Evolutionary conservation across 2,329 filamentous ascomycete genomes (phyloP), one percentile per base, ranked within the genome.

Genomic region (Fusarium pseudoanthophilum): DNA sequence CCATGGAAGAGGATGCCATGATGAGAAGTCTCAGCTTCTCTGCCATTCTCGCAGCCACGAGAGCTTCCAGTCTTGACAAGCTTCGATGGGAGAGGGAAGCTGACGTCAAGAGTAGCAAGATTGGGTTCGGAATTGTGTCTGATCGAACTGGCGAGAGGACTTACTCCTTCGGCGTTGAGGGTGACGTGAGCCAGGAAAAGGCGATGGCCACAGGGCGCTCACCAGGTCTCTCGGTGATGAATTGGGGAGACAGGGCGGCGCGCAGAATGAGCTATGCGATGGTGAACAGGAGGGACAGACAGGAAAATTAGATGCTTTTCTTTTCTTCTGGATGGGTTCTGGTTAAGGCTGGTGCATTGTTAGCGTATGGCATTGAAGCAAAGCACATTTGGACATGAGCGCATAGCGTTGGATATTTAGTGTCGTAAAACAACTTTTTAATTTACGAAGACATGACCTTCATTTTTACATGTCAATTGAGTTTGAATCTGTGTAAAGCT

Each of bases 11-110:
- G 48, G 64, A 77, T 37, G 71, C 76, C 15, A 49, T 71, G 37
- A 75, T 78, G 76, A 69, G 69, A 57, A 74, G 74, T 21, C 71
- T 74, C 16, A 74, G 73, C 32, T 78, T 78, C 64, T 77, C 76
- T 13, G 77, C 76, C 6, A 77, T 78, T 26, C 66, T 78, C 6
- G 76, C 76, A 6, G 76, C 76, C 14, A 71, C 76, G 7, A 71
- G 76, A 36, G 76, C 71, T 9, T 59, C 61, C 24, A 78, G 76
- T 34, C 71, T 78, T 5, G 76, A 78, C 36, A 75, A 75, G 26
- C 45, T 78, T 36, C 68, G 69, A 5, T 78, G 76, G 76, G 72
- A 77, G 16, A 63, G 36, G 28, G 71, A 67, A n/a, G 60, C 48
- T 9, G 69, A 77, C 4, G 48, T 75, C 30, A 70, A 68, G 55